Evolutionary conservation across 2,329 filamentous ascomycete genomes (phyloP).

Genomic region (Nothophoma quercina): DNA sequence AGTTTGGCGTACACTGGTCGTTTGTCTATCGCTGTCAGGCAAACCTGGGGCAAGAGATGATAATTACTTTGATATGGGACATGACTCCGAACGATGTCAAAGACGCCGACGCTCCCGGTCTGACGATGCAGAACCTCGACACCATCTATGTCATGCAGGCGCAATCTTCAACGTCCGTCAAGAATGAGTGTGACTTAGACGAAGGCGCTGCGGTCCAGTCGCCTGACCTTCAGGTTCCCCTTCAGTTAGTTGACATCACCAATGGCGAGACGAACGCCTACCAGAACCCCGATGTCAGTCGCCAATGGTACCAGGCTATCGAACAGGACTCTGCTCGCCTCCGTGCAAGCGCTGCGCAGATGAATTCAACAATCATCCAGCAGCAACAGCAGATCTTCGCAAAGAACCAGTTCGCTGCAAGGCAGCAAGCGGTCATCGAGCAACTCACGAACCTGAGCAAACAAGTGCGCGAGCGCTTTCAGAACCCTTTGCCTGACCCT

Average conservation of each 20-base stretch:
- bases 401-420: background rate
- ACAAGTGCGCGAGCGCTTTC: background rate
- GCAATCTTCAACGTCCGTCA: background rate
- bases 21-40: constrained; percentile 21
- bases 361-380: background rate
- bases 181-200: background rate
- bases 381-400: background rate
- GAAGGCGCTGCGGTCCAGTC: background rate
- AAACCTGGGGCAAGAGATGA: background rate
- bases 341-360: background rate
- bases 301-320: background rate
- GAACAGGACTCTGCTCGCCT: background rate
- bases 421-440: too few species aligned
- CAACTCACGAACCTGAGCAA: background rate
- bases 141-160: constrained; percentile 21
- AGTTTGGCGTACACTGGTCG: constrained; percentile 18
- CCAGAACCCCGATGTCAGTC: background rate
- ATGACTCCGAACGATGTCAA: constrained; percentile 20
- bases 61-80: constrained; percentile 19
- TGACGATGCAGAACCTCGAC: constrained; percentile 16
- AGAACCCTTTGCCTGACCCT: background rate
- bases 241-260: background rate
- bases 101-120: constrained; percentile 8
- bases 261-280: background rate
- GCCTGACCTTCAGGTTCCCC: background rate